phyloP scores from a whole-genome alignment of 2,329 filamentous ascomycete species.

The Hypoxylon sp. region DNA sequence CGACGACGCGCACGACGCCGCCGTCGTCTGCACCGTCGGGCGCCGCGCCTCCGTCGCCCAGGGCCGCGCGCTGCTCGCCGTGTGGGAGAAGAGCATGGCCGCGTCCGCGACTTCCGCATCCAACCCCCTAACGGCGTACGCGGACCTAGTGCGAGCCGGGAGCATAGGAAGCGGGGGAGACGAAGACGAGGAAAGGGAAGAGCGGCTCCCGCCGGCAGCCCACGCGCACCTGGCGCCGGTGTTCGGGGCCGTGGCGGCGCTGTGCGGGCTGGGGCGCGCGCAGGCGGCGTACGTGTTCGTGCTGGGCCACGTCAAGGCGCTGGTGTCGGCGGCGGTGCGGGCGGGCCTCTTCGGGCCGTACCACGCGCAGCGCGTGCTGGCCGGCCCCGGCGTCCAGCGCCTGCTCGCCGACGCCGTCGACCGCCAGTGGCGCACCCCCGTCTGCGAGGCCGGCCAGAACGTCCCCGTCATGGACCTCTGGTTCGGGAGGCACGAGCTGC shows the following conservation, averaged over 20 bases:
- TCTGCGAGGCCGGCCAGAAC: slow-evolving; percentile 75
- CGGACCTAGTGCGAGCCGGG: slow-evolving; percentile 31
- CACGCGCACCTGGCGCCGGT: slow-evolving; percentile 75
- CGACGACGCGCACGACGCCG: slow-evolving; percentile 80
- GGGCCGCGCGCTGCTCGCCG: slow-evolving; percentile 74
- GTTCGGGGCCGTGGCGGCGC: slow-evolving; percentile 69
- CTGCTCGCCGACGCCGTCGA: slow-evolving; percentile 66
- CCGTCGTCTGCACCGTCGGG: slow-evolving; percentile 80
- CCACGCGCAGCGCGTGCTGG: slow-evolving; percentile 77
- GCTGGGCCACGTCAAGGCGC: slow-evolving; percentile 77
- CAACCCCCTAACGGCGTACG: slow-evolving; percentile 24
- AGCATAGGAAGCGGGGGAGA: neutral
- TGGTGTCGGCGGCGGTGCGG: slow-evolving; percentile 78
- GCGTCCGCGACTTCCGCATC: slow-evolving; percentile 26
- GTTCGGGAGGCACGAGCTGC: slow-evolving; percentile 81
- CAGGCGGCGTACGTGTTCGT: slow-evolving; percentile 79
- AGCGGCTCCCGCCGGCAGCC: slow-evolving; percentile 55
- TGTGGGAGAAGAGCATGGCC: slow-evolving; percentile 78
- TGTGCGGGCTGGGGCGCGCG: slow-evolving; percentile 66
- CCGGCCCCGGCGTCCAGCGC: slow-evolving; percentile 63
- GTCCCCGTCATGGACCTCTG: slow-evolving; percentile 83
- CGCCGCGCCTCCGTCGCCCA: slow-evolving; percentile 78
- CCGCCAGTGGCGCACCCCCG: slow-evolving; percentile 63
- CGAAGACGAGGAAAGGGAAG: slow-evolving; percentile 23
- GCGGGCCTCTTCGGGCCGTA: slow-evolving; percentile 83